phyloP scores from a whole-genome alignment of 1,284 basidiomycete genomes.

The Paramarasmius palmivorus region DNA sequence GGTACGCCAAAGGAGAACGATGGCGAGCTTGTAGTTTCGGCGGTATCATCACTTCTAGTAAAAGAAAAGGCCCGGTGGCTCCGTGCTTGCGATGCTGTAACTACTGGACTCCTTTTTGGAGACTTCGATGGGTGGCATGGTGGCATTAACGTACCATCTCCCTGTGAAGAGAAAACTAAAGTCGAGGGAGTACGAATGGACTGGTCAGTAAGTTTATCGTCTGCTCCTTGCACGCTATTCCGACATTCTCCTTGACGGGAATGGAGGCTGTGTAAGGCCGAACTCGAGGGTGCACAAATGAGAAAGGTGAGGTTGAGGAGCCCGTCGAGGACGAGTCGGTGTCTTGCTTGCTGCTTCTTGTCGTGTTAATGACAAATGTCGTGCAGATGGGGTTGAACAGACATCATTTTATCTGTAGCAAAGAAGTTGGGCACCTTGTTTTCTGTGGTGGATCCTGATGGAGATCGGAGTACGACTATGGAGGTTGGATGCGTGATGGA shows the following conservation, averaged over 20 bases:
- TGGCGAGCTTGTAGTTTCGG: not conserved
- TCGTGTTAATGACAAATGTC: slow-evolving; percentile 9
- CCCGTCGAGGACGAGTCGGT: not conserved
- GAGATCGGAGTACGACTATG: too few relatives aligned
- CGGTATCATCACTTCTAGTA: slow-evolving; percentile 4
- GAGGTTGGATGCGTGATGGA: too few relatives aligned
- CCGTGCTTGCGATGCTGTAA: not conserved
- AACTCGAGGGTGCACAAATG: not conserved
- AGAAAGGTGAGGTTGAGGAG: slow-evolving; percentile 8
- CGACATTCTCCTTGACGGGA: slow-evolving; percentile 1
- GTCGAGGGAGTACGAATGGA: not conserved
- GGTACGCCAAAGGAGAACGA: slow-evolving; percentile 13
- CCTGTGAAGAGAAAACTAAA: not conserved
- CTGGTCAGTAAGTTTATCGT: not conserved
- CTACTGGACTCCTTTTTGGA: not conserved
- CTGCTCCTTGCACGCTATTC: not conserved
- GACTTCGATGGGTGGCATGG: not conserved
- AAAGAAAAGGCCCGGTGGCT: slow-evolving; percentile 8
- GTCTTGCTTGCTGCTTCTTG: not conserved
- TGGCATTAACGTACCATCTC: not conserved
- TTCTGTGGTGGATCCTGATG: too few relatives aligned
- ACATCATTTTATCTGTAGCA: slow-evolving; percentile 21
- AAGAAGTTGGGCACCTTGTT: slow-evolving; percentile 52
- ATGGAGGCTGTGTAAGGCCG: not conserved
- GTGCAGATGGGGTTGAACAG: slow-evolving; percentile 6